Base-by-base conservation (phyloP, 441 rosid species). In the Gossypium laxum region DNA sequence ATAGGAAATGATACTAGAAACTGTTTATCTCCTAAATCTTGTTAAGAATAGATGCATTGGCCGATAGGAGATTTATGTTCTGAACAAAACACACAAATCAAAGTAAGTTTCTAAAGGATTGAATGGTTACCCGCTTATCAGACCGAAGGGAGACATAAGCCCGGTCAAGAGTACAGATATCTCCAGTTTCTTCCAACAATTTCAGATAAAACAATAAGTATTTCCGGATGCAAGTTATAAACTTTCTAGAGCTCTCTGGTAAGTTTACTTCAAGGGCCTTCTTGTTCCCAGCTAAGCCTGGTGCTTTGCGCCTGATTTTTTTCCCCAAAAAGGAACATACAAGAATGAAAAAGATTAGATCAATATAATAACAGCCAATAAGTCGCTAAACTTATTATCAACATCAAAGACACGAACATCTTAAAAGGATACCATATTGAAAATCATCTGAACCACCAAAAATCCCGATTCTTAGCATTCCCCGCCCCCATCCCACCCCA, bases 241-340 rank as follows among this genome's bases (percentile, higher is more conserved):
- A 95, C 72, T 95, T 92, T 73, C 99, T 87, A 12, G 98, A 95
- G 81, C 98, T 95, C 85, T 95, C 97, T 78, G 97, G 89, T 75
- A 92, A 82, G 81, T 91, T 89, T 66, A 92, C 97, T 83, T 92
- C 99, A 74, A 92, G 97, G 70, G 79, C 84, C 81, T 84, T 95
- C 80, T 87, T 95, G 88, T 86, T 95, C 69, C 91, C 96, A 51
- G 93, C 78, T 70, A 88, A 51, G 70, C 90, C 89, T 74, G 92
- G 89, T 71, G 96, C 79, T 82, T 83, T 95, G 72, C 99, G 91
- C 87, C 98, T 95, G 84, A 66, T 11, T 66, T 66, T 66, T 50
- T 45, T 14, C 4, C 43, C 41, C 41, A 32, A 50, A 50, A 15
- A 67, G 17, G 22, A 66, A 66, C 15, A 41, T 57, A 64, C 50